Evolutionary conservation across 306 rosid genomes (phyloP).

Genomic region (Pyrus bretschneideri): DNA sequence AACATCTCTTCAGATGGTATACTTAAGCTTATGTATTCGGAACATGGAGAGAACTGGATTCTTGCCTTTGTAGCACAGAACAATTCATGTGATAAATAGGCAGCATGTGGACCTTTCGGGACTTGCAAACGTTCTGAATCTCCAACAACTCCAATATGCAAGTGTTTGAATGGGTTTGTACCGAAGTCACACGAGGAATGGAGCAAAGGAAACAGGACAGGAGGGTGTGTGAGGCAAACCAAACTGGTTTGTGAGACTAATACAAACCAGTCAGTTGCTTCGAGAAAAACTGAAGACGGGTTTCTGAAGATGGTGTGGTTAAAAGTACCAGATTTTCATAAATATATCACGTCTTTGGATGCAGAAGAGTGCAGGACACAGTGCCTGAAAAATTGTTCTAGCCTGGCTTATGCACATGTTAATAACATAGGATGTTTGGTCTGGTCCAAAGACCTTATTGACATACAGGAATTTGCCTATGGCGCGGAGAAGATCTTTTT

Average conservation of each 20-base stretch:
- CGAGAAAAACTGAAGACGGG: not conserved
- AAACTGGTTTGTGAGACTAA: not conserved
- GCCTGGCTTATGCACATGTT: conserved; percentile 18
- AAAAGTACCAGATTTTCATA: conserved; percentile 14
- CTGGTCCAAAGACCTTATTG: conserved; percentile 19
- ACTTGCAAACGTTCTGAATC: not conserved
- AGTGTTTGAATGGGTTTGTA: conserved; percentile 9
- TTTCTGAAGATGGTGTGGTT: not conserved
- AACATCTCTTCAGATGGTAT: conserved; percentile 25
- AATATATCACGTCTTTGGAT: not conserved
- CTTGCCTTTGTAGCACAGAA: not conserved
- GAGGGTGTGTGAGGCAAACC: conserved; percentile 7
- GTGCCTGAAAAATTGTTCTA: conserved; percentile 23
- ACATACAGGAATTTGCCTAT: not conserved
- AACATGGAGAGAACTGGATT: not conserved
- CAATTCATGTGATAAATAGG: not conserved
- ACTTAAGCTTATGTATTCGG: not conserved
- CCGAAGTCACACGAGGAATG: conserved; percentile 4
- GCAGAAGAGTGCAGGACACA: not conserved
- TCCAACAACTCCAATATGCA: not conserved
- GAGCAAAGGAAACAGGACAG: conserved; percentile 5
- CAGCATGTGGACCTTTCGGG: conserved; percentile 8
- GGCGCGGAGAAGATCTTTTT: not conserved
- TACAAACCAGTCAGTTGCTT: not conserved
- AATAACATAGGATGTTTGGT: conserved; percentile 12